These are phyloP conservation scores for Heritiera littoralis DNA, from an alignment of 345 rosid genomes.

Conservation along the genomic window DNA sequence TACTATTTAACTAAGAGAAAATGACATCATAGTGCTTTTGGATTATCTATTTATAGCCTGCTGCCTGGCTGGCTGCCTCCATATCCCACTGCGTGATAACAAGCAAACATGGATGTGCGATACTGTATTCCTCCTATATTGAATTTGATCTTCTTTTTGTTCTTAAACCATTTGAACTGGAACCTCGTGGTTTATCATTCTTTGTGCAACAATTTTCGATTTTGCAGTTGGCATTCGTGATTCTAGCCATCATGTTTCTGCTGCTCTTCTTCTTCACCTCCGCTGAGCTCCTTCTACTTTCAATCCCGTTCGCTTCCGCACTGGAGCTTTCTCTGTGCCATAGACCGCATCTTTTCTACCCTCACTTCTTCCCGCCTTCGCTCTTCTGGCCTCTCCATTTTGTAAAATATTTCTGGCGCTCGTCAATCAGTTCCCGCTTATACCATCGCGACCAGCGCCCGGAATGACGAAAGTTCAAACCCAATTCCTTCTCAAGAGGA, in stretches of 20 bases:
- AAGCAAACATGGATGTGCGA: constrained; percentile 16
- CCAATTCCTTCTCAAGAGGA: neutral
- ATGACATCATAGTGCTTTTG: too few relatives aligned
- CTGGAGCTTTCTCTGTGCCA: too few relatives aligned
- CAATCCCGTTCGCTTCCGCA: too few relatives aligned
- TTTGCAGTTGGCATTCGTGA: neutral
- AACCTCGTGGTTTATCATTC: neutral
- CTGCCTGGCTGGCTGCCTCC: too few relatives aligned
- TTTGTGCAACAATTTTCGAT: neutral
- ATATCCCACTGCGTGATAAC: too few relatives aligned
- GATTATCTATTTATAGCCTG: too few relatives aligned
- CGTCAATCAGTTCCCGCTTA: neutral
- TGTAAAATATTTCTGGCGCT: neutral
- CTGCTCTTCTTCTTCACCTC: neutral
- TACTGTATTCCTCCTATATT: neutral
- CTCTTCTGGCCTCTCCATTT: neutral
- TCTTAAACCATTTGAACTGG: neutral
- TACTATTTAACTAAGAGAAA: too few relatives aligned
- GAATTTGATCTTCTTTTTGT: neutral
- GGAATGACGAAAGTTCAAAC: neutral
- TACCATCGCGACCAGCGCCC: too few relatives aligned
- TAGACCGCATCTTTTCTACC: too few relatives aligned
- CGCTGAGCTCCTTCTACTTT: too few relatives aligned
- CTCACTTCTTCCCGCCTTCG: neutral
- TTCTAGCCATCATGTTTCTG: neutral